Evolutionary conservation across 306 rosid genomes (phyloP).

Genomic region (Astragalus glycyphyllos): DNA sequence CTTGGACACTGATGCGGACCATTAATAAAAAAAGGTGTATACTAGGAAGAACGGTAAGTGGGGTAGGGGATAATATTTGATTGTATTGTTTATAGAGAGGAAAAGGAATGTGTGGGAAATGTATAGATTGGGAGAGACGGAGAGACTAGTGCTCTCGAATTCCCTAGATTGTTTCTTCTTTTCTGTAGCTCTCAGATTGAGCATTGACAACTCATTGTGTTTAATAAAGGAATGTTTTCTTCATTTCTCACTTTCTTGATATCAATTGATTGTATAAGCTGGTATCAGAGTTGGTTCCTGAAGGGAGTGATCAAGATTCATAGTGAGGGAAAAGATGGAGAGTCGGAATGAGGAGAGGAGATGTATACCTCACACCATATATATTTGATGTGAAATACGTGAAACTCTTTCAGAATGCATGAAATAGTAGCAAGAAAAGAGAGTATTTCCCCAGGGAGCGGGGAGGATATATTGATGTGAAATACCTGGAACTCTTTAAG

Average conservation of each 20-base stretch:
- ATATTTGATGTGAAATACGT: neutral
- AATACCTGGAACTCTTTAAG: slow-evolving; percentile 91
- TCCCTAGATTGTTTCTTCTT: slow-evolving; percentile 8
- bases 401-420: slow-evolving; percentile 65
- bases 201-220: neutral
- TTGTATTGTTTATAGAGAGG: neutral
- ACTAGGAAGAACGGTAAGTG: no score
- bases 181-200: slow-evolving; percentile 9
- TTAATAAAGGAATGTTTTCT: neutral
- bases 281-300: neutral
- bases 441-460: slow-evolving; percentile 56
- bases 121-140: neutral
- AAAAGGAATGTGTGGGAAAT: no score
- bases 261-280: neutral
- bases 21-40: no score
- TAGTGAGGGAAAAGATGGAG: neutral
- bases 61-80: slow-evolving; percentile 4
- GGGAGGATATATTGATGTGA: neutral
- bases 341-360: slow-evolving; percentile 6
- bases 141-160: neutral
- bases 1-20: neutral
- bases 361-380: slow-evolving; percentile 30
- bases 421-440: slow-evolving; percentile 71
- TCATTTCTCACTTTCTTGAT: no score
- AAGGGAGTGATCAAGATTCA: neutral